A percentile compares a stretch with the other conserved stretches of the same genome.
These are phyloP conservation scores for Trichomonas tenax DNA, from an alignment of 208 protist genomes.

Conservation along the genomic window DNA sequence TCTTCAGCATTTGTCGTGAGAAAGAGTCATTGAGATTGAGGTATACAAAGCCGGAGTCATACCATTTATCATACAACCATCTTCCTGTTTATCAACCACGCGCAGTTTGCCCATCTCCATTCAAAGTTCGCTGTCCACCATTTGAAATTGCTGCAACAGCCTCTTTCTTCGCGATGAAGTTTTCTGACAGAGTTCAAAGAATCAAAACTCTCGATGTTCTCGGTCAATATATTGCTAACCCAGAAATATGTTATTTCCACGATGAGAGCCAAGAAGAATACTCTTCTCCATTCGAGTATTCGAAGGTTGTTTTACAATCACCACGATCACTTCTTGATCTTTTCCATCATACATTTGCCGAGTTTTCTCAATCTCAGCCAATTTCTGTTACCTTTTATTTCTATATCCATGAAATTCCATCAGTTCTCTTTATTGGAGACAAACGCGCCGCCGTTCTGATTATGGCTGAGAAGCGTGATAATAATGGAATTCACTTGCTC, in stretches of 20 bases:
- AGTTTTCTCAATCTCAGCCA: too few relatives aligned
- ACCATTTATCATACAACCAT: not conserved
- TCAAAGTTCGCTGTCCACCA: not conserved
- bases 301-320: not conserved
- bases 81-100: not conserved
- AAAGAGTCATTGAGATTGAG: not conserved
- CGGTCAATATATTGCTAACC: not conserved
- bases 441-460: not conserved
- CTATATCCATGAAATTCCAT: not conserved
- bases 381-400: not conserved
- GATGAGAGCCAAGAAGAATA: not conserved
- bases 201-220: not conserved
- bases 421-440: not conserved
- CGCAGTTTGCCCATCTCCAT: not conserved
- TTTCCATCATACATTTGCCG: not conserved
- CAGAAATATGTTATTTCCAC: not conserved
- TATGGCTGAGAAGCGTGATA: not conserved
- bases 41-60: not conserved
- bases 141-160: too few relatives aligned
- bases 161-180: not conserved
- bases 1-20: not conserved
- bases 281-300: not conserved
- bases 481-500: not conserved
- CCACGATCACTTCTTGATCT: not conserved
- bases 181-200: too few relatives aligned